Evolutionary conservation across 768 basidiomycete species (phyloP), one percentile per base, ranked within the genome.

Genomic region (Lactarius sp.): DNA sequence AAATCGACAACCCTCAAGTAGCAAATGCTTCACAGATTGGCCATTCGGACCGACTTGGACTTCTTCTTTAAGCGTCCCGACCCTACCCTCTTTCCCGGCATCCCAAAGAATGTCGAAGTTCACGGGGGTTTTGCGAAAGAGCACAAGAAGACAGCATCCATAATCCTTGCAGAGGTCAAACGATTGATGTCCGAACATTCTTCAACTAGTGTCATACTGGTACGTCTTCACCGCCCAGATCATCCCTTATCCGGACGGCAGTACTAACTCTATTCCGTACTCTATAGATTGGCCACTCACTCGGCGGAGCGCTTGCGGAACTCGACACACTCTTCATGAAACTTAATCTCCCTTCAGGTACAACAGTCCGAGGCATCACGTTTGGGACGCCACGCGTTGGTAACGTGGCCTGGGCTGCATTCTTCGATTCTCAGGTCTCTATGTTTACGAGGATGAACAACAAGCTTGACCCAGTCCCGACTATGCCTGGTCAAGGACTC

Each of bases 361-460:
- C 65, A 7, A 42, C 37, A 1, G n/a, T 68, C 49, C 55, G 56
- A 55, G 67, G 65, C 22, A 61, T 68, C 42, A 67, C 67, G 14
- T 68, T 63, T 60, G 67, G 67, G 51, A 63, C 41, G 14, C 67
- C 67, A 12, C 67, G 67, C 36, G 59, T 66, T 22, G 67, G 67
- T 7, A 64, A 68, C 18, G 0, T 6, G 2, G 56, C 42, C 8
- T 68, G 61, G 56, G 61, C 59, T 31, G 54, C 36, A 3, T 67
- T 53, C 46, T 66, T 68, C 37, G 59, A 68, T 36, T 42, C 61
- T n/a, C 65, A 64, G 8, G 39, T 66, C 16, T 22, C 65, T 18
- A 31, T 57, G 18, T 68, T 66, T n/a, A 63, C 59, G 44, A 62
- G 67, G 47, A 52, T 68, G 18, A 68, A 66, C 42, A 66, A 68